phyloP scores from a whole-genome alignment of 108 stramenopile genomes.

The Nitzschia putrida region DNA sequence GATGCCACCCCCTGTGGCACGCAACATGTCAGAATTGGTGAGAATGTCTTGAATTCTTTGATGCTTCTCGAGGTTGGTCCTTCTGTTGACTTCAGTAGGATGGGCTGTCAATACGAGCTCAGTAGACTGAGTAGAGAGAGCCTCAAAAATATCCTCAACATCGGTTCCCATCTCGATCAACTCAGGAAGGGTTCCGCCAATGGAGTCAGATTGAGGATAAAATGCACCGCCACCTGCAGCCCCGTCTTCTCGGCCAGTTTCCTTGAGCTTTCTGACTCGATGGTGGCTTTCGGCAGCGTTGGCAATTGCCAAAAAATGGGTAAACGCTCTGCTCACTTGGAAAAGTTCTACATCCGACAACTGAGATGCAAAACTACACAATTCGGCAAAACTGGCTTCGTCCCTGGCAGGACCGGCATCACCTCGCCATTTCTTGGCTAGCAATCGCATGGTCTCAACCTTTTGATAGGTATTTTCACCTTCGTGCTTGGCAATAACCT shows the following conservation, averaged over 20 bases:
- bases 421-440: slow-evolving; percentile 60
- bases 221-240: slow-evolving; percentile 8
- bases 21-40: slow-evolving; percentile 64
- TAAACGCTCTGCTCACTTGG: slow-evolving; percentile 68
- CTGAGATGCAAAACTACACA: slow-evolving; percentile 47
- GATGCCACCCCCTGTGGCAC: slow-evolving; percentile 36
- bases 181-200: slow-evolving; percentile 64
- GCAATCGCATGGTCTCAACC: slow-evolving; percentile 63
- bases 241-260: slow-evolving; percentile 8
- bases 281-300: slow-evolving; percentile 87
- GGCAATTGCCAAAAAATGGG: slow-evolving; percentile 82
- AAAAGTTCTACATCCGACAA: slow-evolving; percentile 66
- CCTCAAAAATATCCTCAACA: slow-evolving; percentile 70
- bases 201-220: slow-evolving; percentile 34
- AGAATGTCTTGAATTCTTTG: slow-evolving; percentile 67
- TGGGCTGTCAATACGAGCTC: slow-evolving; percentile 97
- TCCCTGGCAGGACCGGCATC: slow-evolving; percentile 51
- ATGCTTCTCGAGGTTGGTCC: slow-evolving; percentile 87
- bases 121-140: slow-evolving; percentile 77
- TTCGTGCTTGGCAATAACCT: slow-evolving; percentile 62
- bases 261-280: slow-evolving; percentile 55
- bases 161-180: slow-evolving; percentile 51
- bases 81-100: slow-evolving; percentile 96
- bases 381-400: slow-evolving; percentile 43
- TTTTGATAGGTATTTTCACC: slow-evolving; percentile 65